Conservation (phyloP, 2,329 filamentous ascomycete genomes). For the Escovopsis weberi region DNA sequence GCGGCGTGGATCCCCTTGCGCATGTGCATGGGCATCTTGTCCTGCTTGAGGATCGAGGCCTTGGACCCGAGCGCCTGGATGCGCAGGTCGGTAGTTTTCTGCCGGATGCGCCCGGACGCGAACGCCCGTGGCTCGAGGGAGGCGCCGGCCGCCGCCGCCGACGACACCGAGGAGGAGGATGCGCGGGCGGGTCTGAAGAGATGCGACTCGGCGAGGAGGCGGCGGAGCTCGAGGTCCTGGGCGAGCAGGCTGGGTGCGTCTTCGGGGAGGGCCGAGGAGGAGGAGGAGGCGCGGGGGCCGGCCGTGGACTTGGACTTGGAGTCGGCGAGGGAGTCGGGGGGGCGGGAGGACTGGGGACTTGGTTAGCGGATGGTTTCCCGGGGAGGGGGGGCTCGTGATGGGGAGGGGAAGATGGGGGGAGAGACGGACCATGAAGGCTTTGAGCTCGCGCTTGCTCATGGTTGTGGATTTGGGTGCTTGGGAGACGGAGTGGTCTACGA, state of each 20-base stretch:
- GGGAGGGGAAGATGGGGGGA: background rate
- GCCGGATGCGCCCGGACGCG: slow-evolving; percentile 53
- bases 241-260: slow-evolving; percentile 59
- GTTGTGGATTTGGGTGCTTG: slow-evolving; percentile 21
- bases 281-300: slow-evolving; percentile 10
- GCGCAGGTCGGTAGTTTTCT: slow-evolving; percentile 72
- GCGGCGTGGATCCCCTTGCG: slow-evolving; percentile 72
- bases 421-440: slow-evolving; percentile 56
- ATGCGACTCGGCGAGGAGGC: slow-evolving; percentile 82
- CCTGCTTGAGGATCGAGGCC: slow-evolving; percentile 56
- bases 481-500: slow-evolving; percentile 43
- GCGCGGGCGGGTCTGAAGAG: slow-evolving; percentile 47
- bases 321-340: slow-evolving; percentile 23
- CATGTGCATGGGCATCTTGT: slow-evolving; percentile 79
- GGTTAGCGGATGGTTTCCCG: slow-evolving; percentile 6
- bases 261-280: slow-evolving; percentile 29
- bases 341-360: slow-evolving; percentile 29
- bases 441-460: slow-evolving; percentile 55
- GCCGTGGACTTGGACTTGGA: slow-evolving; percentile 9
- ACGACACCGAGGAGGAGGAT: slow-evolving; percentile 27
- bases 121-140: slow-evolving; percentile 28
- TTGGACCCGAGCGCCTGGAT: slow-evolving; percentile 72
- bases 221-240: slow-evolving; percentile 84
- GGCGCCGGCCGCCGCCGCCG: slow-evolving; percentile 17
- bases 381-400: too few species aligned